Conservation (phyloP, 257 asterid genomes). For the Henckelia pumila region DNA sequence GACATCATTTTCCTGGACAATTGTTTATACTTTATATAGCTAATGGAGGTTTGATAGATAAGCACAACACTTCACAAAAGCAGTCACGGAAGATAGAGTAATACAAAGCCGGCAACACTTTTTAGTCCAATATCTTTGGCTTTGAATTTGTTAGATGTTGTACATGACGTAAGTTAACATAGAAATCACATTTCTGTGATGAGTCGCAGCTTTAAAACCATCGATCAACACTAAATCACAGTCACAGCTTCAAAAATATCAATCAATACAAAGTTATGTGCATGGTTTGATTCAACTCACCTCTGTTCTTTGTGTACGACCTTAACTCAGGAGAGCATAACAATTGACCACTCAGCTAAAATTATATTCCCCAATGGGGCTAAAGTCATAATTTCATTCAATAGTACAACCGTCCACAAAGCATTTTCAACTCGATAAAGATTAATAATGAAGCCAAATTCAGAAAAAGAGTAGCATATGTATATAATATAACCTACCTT, state of each 20-base stretch:
- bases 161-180: not conserved
- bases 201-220: no score
- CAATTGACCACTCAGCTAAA: not conserved
- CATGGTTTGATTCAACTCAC: no score
- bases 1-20: not conserved
- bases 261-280: no score
- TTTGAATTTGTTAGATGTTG: no score
- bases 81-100: not conserved
- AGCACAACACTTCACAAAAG: not conserved
- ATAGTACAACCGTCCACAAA: not conserved
- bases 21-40: not conserved
- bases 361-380: not conserved
- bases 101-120: no score
- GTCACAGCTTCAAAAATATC: no score
- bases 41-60: not conserved
- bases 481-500: constrained; percentile 43
- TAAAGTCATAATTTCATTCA: not conserved
- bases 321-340: not conserved
- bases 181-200: not conserved
- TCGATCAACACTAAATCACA: no score
- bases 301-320: not conserved
- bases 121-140: no score
- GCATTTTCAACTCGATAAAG: constrained; percentile 20
- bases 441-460: constrained; percentile 22
- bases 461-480: not conserved